Percentiles rank a stretch among this genome's conserved stretches.
Evolutionary conservation across 164 flowering plant species (phyloP).

Genomic region (Liquidambar formosana): DNA sequence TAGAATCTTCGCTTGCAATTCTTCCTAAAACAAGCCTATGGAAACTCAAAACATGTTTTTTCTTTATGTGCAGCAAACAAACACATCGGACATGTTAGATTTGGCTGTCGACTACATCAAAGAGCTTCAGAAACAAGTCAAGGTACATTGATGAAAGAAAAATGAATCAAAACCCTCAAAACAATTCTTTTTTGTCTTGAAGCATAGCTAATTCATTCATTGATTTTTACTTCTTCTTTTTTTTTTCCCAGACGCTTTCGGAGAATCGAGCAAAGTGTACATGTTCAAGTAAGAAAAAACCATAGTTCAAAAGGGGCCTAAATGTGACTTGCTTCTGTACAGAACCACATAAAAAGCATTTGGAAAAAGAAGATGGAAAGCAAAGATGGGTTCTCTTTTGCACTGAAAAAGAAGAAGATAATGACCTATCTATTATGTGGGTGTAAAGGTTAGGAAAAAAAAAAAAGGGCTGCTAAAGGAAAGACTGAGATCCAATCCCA

Average conservation of each 20-base stretch:
- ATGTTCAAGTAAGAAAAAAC: conserved; percentile 50
- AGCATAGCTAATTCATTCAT: background rate
- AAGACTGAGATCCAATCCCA: background rate
- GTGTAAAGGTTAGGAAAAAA: background rate
- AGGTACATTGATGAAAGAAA: conserved; percentile 43
- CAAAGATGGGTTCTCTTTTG: conserved; percentile 9
- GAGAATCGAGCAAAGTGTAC: conserved; percentile 62
- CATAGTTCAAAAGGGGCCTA: conserved; percentile 11
- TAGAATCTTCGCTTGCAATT: conserved; percentile 19
- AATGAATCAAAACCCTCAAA: background rate
- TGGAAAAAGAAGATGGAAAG: conserved; percentile 2
- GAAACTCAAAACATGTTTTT: background rate
- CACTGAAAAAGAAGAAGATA: conserved; percentile 2
- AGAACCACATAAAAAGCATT: conserved; percentile 13
- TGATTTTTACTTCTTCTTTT: background rate
- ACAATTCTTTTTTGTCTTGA: background rate
- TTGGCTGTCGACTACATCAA: conserved; percentile 94
- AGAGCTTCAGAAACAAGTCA: conserved; percentile 75
- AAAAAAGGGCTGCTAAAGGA: conserved; percentile 5
- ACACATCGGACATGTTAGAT: conserved; percentile 95
- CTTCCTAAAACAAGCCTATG: background rate
- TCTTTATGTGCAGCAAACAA: conserved; percentile 75
- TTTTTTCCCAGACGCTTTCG: conserved; percentile 45
- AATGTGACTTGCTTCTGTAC: conserved; percentile 21
- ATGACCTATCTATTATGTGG: background rate